A percentile compares a stretch with the other conserved stretches of the same genome.
These are phyloP conservation scores for Hymenoscyphus fraxineus DNA, from an alignment of 2,329 filamentous ascomycete genomes.

Conservation along the genomic window DNA sequence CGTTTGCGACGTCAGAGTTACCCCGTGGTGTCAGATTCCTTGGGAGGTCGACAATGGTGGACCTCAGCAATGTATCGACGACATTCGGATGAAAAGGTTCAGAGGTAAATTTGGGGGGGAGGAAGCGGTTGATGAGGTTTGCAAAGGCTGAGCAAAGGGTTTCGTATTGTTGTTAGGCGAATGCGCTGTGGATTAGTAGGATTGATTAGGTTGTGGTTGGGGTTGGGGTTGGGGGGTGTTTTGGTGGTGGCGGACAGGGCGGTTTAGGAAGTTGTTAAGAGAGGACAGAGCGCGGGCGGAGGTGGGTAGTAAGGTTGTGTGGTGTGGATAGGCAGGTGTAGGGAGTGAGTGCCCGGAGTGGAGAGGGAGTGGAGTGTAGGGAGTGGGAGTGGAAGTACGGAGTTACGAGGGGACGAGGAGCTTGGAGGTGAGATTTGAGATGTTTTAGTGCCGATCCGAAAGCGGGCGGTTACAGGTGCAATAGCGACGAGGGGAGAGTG, in stretches of 20 bases:
- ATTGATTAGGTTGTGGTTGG: background rate
- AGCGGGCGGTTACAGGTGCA: background rate
- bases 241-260: background rate
- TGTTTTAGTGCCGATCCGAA: slow-evolving; percentile 2
- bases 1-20: background rate
- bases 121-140: background rate
- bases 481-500: too few relatives aligned
- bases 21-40: background rate
- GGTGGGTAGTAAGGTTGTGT: too few relatives aligned
- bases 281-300: background rate
- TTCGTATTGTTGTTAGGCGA: background rate
- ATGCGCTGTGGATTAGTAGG: background rate
- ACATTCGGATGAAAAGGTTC: slow-evolving; percentile 9
- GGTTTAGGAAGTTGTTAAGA: background rate
- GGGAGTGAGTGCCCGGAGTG: background rate
- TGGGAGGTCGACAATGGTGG: slow-evolving; percentile 4
- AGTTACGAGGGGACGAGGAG: too few relatives aligned
- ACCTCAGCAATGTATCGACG: background rate
- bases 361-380: background rate
- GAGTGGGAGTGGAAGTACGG: too few relatives aligned
- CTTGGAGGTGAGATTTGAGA: background rate
- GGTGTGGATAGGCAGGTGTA: background rate
- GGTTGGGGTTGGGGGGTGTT: background rate
- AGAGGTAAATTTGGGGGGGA: background rate
- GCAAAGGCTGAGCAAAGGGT: background rate